Percentiles rank a stretch among this genome's conserved stretches.
Conservation (phyloP, 2,329 filamentous ascomycete species). For the Zymoseptoria crescenta region DNA sequence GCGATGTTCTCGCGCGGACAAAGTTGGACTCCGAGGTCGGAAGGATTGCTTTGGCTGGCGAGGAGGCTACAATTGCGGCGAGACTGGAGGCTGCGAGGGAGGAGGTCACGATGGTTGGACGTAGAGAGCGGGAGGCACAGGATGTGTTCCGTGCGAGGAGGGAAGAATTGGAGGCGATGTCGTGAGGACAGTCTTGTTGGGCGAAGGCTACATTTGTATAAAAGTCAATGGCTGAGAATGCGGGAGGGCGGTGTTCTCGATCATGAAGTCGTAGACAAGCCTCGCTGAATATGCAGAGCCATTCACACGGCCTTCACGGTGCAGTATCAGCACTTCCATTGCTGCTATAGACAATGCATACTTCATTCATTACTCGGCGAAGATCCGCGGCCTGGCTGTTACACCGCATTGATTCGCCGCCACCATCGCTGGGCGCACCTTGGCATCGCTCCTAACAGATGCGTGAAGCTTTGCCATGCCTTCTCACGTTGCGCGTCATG, state of each 20-base stretch:
- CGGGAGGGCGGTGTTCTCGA: no score
- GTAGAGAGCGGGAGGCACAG: slow-evolving; percentile 82
- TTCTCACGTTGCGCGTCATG: not conserved
- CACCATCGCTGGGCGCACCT: not conserved
- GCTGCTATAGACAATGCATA: no score
- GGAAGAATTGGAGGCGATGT: slow-evolving; percentile 56
- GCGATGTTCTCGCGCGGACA: slow-evolving; percentile 64
- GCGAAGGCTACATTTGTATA: not conserved
- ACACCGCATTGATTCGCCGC: not conserved
- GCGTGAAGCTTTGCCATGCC: not conserved
- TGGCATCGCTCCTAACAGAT: not conserved
- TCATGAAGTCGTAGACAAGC: no score
- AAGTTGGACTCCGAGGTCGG: slow-evolving; percentile 65
- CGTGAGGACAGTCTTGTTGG: not conserved
- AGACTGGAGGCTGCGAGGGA: slow-evolving; percentile 68
- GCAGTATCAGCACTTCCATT: not conserved
- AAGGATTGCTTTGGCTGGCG: slow-evolving; percentile 66
- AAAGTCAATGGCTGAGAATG: not conserved
- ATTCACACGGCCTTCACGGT: no score
- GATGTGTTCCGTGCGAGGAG: slow-evolving; percentile 69
- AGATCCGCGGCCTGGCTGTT: not conserved
- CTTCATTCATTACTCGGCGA: not conserved
- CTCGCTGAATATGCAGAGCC: no score
- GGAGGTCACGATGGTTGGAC: slow-evolving; percentile 74
- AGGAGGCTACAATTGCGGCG: slow-evolving; percentile 65